Percentiles rank a stretch among this genome's conserved stretches.
phyloP scores from a whole-genome alignment of 306 rosid species.

The Pyrus pyrifolia region DNA sequence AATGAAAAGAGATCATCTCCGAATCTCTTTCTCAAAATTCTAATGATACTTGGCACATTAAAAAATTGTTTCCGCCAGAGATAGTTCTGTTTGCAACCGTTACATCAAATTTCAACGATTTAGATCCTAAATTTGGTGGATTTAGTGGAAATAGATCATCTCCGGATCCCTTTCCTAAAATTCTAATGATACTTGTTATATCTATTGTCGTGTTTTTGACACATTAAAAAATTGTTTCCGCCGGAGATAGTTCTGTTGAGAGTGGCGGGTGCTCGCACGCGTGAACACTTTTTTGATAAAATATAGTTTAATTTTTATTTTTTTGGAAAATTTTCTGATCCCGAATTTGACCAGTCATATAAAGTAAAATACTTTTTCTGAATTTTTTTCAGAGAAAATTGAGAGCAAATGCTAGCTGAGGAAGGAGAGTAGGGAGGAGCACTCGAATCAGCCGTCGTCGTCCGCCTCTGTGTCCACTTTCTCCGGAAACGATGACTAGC shows the following conservation, averaged over 20 bases:
- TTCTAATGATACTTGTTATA: too few species aligned
- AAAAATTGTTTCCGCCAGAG: too few species aligned
- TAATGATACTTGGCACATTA: too few species aligned
- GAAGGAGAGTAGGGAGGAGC: not conserved
- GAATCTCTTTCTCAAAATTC: too few species aligned
- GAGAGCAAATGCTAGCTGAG: not conserved
- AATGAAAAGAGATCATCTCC: accelerated
- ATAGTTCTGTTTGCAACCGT: accelerated
- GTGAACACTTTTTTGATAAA: not conserved
- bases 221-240: not conserved
- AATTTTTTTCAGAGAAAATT: not conserved
- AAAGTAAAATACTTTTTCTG: not conserved
- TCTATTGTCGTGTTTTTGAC: too few species aligned
- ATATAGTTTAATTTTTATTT: not conserved
- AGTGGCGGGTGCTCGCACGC: not conserved
- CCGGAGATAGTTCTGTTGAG: not conserved
- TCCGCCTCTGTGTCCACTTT: not conserved
- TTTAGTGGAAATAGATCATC: accelerated
- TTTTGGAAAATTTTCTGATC: not conserved
- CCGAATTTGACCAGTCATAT: not conserved
- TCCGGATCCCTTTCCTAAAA: accelerated
- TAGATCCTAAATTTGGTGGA: accelerated
- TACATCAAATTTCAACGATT: too few species aligned
- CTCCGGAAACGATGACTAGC: conserved; percentile 57
- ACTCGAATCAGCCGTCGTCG: not conserved